These are phyloP conservation scores for Phytophthora fragariae DNA, from an alignment of 352 stramenopile genomes.

Conservation along the genomic window DNA sequence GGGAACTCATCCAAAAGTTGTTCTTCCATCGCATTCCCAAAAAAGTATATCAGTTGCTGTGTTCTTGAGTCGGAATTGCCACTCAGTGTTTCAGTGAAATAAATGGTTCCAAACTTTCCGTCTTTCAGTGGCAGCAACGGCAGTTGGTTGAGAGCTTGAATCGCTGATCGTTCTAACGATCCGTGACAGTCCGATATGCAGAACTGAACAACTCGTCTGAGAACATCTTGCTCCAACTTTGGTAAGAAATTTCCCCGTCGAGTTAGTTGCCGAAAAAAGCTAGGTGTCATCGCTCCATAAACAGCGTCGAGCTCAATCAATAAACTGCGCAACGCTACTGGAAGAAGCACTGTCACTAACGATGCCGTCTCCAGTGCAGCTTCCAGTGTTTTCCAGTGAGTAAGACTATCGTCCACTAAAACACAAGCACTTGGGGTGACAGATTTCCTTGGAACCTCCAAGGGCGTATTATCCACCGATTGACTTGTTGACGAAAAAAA, in stretches of 20 bases:
- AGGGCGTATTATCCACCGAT: neutral
- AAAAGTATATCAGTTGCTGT: conserved; percentile 44
- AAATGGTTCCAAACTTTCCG: conserved; percentile 51
- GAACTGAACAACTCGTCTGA: conserved; percentile 57
- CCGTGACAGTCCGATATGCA: conserved; percentile 49
- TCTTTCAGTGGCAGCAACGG: conserved; percentile 58
- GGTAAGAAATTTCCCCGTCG: conserved; percentile 46
- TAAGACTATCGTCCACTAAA: conserved; percentile 57
- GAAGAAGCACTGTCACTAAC: conserved; percentile 47
- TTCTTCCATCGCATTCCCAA: conserved; percentile 57
- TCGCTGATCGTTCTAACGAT: neutral
- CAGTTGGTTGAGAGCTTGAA: conserved; percentile 45
- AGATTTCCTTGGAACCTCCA: conserved; percentile 12
- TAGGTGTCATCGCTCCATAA: conserved; percentile 60
- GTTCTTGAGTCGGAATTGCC: conserved; percentile 6
- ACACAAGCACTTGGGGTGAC: conserved; percentile 49
- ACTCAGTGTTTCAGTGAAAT: conserved; percentile 21
- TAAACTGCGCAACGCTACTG: conserved; percentile 44
- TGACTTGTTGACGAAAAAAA: conserved; percentile 47
- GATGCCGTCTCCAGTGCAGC: conserved; percentile 35
- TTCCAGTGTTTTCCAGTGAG: conserved; percentile 54
- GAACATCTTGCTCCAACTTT: conserved; percentile 31
- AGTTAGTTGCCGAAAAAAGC: conserved; percentile 60
- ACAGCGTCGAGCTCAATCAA: conserved; percentile 61
- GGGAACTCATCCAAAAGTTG: conserved; percentile 56